Percentiles rank a stretch among this genome's conserved stretches.
These are phyloP conservation scores for Umbellularia californica DNA, from an alignment of 164 flowering plant genomes.

Conservation along the genomic window DNA sequence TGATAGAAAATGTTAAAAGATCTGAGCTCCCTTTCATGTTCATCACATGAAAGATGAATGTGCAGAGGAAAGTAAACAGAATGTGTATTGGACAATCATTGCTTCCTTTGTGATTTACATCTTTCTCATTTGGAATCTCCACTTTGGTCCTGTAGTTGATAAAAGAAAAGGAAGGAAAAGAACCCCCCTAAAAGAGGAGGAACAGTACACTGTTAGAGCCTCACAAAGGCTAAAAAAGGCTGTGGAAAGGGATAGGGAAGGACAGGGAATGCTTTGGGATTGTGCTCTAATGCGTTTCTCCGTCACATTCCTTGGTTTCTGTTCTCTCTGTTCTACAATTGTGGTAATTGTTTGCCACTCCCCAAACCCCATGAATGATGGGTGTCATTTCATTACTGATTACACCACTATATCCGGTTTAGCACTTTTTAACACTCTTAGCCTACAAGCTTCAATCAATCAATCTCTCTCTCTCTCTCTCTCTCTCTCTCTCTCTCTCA, in stretches of 20 bases:
- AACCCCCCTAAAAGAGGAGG: neutral
- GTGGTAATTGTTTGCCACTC: neutral
- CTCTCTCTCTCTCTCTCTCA: too few species aligned
- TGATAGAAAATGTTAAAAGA: neutral
- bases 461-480: too few species aligned
- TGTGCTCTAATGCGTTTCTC: neutral
- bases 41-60: neutral
- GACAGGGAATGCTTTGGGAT: neutral
- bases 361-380: neutral
- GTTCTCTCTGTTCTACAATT: neutral
- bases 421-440: neutral
- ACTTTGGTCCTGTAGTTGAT: neutral
- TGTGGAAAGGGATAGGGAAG: neutral
- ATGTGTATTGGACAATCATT: neutral
- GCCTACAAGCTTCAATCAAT: too few species aligned
- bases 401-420: neutral
- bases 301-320: neutral
- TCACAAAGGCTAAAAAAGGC: neutral
- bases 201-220: neutral
- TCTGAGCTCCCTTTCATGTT: neutral
- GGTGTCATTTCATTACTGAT: neutral
- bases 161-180: neutral
- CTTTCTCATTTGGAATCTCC: neutral
- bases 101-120: neutral
- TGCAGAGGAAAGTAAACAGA: neutral